Evolutionary conservation across 2,329 filamentous ascomycete species (phyloP).

Genomic region (Grosmannia huntii): DNA sequence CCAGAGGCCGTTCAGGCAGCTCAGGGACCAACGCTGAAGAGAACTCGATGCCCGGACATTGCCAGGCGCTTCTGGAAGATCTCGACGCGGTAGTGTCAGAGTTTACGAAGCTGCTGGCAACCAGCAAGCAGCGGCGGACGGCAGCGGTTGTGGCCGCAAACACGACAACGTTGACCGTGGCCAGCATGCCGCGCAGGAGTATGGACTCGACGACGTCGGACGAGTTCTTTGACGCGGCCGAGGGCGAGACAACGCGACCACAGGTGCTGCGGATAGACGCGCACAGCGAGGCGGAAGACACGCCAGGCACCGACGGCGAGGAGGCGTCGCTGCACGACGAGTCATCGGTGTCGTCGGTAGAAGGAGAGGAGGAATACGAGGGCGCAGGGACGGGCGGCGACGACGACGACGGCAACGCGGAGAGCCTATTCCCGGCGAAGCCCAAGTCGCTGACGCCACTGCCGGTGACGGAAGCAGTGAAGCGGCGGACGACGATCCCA

Average conservation of each 20-base stretch:
- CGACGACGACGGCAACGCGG: conserved; percentile 40
- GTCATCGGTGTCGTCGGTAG: conserved; percentile 47
- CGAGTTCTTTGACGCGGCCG: conserved; percentile 91
- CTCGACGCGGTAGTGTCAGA: conserved; percentile 73
- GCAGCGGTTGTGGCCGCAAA: conserved; percentile 30
- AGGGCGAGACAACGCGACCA: conserved; percentile 30
- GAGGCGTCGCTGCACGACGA: conserved; percentile 46
- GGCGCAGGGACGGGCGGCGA: conserved; percentile 43
- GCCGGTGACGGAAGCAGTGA: conserved; percentile 52
- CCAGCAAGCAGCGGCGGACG: conserved; percentile 63
- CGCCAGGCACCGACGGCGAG: conserved; percentile 38
- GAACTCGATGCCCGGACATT: conserved; percentile 64
- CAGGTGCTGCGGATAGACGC: conserved; percentile 16
- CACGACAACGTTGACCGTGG: conserved; percentile 39
- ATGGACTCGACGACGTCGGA: conserved; percentile 72
- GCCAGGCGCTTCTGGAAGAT: conserved; percentile 70
- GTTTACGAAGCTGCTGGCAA: conserved; percentile 63
- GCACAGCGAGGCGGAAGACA: conserved; percentile 10
- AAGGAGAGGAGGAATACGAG: conserved; percentile 40
- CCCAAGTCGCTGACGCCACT: conserved; percentile 68
- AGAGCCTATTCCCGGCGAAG: conserved; percentile 55
- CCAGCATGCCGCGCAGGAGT: conserved; percentile 48
- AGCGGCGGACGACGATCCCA: conserved; percentile 57
- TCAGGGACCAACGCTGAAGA: conserved; percentile 32
- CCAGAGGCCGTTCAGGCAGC: background rate